A percentile compares a stretch with the other conserved stretches of the same genome.
phyloP scores from a whole-genome alignment of 495 filamentous ascomycete genomes.

The Penicillium arizonense region DNA sequence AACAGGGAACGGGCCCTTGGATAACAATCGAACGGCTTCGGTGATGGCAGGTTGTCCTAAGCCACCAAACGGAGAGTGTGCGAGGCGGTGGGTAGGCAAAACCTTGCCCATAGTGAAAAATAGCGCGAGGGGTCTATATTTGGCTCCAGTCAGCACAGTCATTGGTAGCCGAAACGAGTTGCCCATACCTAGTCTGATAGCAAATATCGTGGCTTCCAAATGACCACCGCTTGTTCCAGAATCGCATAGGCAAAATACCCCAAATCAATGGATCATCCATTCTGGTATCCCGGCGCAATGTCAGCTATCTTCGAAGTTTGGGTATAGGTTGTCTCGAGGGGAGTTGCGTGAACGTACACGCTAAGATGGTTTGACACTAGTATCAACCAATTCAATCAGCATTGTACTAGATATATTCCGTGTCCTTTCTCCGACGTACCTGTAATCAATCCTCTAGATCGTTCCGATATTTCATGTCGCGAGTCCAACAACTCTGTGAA shows the following conservation, averaged over 20 bases:
- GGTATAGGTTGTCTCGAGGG: slow-evolving; percentile 6
- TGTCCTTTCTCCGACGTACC: slow-evolving; percentile 48
- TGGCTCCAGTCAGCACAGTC: slow-evolving; percentile 19
- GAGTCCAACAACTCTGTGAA: slow-evolving; percentile 76
- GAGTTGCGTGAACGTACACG: slow-evolving; percentile 70
- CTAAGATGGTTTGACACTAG: slow-evolving; percentile 92
- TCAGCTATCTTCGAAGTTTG: slow-evolving; percentile 27
- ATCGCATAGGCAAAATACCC: slow-evolving; percentile 75
- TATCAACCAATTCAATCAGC: slow-evolving; percentile 8
- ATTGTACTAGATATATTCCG: background rate
- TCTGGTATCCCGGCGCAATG: slow-evolving; percentile 45
- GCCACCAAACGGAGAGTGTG: slow-evolving; percentile 66
- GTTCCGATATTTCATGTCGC: slow-evolving; percentile 62
- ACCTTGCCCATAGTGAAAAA: slow-evolving; percentile 90
- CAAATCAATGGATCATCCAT: slow-evolving; percentile 93
- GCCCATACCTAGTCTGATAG: slow-evolving; percentile 46
- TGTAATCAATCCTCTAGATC: slow-evolving; percentile 79
- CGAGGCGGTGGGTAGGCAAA: slow-evolving; percentile 78
- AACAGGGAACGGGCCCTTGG: slow-evolving; percentile 55
- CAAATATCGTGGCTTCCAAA: slow-evolving; percentile 93
- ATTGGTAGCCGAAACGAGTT: background rate
- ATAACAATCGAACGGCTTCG: slow-evolving; percentile 80
- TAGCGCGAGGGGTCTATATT: slow-evolving; percentile 48
- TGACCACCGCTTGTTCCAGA: slow-evolving; percentile 78
- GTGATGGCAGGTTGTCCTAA: slow-evolving; percentile 88